A percentile compares a stretch with the other conserved stretches of the same genome.
phyloP scores from a whole-genome alignment of 2,329 filamentous ascomycete species.

The Penicillium concentricum region DNA sequence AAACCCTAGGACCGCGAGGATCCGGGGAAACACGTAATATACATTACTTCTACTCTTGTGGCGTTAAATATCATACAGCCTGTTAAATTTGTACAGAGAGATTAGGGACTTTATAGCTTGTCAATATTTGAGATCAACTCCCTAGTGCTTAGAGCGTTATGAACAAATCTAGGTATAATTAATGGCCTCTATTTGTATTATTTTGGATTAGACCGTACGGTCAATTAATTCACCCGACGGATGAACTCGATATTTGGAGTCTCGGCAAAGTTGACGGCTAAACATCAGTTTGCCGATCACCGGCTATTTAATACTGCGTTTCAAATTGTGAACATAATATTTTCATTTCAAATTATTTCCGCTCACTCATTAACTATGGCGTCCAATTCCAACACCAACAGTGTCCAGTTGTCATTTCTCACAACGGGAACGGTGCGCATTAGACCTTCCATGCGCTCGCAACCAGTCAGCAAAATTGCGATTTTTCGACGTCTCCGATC shows the following conservation, averaged over 20 bases:
- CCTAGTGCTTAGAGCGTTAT: too few relatives aligned
- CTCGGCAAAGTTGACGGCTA: neutral
- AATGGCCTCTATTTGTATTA: too few relatives aligned
- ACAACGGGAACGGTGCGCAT: slow-evolving; percentile 18
- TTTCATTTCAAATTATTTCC: too few relatives aligned
- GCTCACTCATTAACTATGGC: neutral
- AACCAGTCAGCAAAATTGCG: slow-evolving; percentile 9
- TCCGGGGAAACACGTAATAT: too few relatives aligned
- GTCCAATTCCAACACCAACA: neutral
- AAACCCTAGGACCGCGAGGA: too few relatives aligned
- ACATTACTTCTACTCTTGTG: too few relatives aligned
- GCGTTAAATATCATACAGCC: too few relatives aligned
- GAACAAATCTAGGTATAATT: too few relatives aligned
- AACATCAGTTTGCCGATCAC: neutral
- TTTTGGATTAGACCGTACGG: too few relatives aligned
- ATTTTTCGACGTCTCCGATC: slow-evolving; percentile 5
- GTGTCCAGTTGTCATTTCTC: slow-evolving; percentile 7
- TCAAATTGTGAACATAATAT: neutral
- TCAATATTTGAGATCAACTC: too few relatives aligned
- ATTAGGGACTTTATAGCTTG: too few relatives aligned
- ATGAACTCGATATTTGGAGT: neutral
- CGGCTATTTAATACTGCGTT: neutral
- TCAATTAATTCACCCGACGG: neutral
- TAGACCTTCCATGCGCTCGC: slow-evolving; percentile 13
- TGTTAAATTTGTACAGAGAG: too few relatives aligned